Evolutionary conservation across 176 grass and related monocot genomes (phyloP).

Genomic region (Lolium rigidum): DNA sequence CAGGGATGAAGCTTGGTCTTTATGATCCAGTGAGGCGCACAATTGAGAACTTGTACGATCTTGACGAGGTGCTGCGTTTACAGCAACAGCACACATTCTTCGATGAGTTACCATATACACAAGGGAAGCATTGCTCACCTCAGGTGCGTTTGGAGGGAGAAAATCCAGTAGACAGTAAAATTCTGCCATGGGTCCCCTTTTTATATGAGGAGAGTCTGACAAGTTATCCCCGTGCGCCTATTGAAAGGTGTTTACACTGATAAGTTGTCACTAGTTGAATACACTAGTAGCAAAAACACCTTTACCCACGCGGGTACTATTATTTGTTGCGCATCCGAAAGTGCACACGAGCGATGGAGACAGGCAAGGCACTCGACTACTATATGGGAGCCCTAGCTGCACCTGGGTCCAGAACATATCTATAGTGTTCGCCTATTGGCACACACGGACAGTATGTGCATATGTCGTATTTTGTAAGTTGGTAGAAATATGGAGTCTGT

Average conservation of each 20-base stretch:
- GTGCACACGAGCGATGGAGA: no score
- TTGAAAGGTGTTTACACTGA: background rate
- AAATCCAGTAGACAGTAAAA: background rate
- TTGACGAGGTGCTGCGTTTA: background rate
- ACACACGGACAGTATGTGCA: no score
- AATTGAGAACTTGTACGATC: background rate
- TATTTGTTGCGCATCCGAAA: no score
- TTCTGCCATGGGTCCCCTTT: background rate
- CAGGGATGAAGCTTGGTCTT: background rate
- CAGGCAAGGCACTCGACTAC: no score
- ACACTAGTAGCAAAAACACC: no score
- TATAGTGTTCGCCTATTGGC: no score
- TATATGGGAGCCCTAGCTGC: no score
- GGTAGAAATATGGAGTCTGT: no score
- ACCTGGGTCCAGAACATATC: no score
- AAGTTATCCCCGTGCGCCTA: background rate
- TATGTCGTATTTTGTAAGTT: no score
- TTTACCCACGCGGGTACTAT: no score
- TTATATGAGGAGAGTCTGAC: constrained; percentile 10
- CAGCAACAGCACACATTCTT: background rate
- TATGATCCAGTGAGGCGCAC: background rate
- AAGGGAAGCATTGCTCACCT: background rate
- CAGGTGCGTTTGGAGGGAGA: background rate
- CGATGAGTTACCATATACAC: background rate
- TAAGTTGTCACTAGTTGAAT: background rate